phyloP scores from a whole-genome alignment of 148 eudicot species.

The Cornus suecica region DNA sequence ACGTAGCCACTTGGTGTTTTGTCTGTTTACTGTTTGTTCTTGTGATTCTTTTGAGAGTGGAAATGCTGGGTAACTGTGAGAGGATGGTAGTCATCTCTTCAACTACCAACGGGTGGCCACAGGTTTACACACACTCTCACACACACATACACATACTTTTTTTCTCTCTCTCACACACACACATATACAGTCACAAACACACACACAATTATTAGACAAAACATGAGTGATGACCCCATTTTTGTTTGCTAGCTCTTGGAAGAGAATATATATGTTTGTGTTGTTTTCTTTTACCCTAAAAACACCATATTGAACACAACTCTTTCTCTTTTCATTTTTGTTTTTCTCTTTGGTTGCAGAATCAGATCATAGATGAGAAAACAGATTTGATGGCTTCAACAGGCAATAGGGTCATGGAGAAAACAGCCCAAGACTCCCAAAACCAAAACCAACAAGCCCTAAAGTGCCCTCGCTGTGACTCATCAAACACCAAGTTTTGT shows the following conservation, averaged over 20 bases:
- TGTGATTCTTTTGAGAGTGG: conserved; percentile 18
- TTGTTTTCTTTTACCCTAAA: conserved; percentile 18
- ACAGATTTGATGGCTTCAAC: conserved; percentile 23
- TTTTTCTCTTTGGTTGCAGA: conserved; percentile 19
- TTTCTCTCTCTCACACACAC: not conserved
- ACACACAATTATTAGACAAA: conserved; percentile 18
- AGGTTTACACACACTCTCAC: conserved; percentile 8
- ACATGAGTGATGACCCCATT: conserved; percentile 26
- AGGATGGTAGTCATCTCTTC: conserved; percentile 15
- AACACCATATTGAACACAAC: conserved; percentile 7
- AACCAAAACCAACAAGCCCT: conserved; percentile 21
- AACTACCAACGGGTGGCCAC: conserved; percentile 25
- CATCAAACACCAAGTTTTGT: conserved; percentile 37
- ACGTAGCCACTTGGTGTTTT: conserved; percentile 34
- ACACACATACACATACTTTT: too few relatives aligned
- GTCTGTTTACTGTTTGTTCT: conserved; percentile 30
- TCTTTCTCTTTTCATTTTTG: not conserved
- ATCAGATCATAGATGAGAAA: conserved; percentile 16
- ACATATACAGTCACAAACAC: too few relatives aligned
- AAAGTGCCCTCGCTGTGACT: conserved; percentile 58
- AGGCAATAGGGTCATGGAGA: conserved; percentile 14
- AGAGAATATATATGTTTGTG: conserved; percentile 22
- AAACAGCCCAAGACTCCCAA: conserved; percentile 21
- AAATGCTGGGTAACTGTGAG: conserved; percentile 29
- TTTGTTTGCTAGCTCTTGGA: conserved; percentile 48